Conservation (phyloP, 176 grass and related monocot species). For the Coix lacrymajobi region DNA sequence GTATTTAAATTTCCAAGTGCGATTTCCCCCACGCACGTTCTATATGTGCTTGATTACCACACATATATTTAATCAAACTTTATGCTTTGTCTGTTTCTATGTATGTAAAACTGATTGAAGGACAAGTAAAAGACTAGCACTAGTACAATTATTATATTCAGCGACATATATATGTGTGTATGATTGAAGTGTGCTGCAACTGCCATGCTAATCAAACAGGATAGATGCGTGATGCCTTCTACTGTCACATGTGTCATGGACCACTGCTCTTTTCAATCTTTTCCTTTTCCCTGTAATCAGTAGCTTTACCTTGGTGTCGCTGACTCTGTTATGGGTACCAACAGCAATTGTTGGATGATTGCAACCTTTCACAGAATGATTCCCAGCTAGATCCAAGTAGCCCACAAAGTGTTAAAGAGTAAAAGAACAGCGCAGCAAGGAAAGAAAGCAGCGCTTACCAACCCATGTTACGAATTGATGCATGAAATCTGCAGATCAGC, state of each 20-base stretch:
- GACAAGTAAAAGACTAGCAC: not conserved
- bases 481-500: not conserved
- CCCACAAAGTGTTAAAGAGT: not conserved
- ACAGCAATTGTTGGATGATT: not conserved
- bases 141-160: not conserved
- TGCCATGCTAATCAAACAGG: not conserved
- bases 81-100: not conserved
- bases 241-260: not conserved
- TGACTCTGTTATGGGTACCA: not conserved
- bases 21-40: not conserved
- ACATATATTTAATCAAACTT: not conserved
- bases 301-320: not conserved
- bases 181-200: not conserved
- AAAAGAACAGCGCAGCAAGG: not conserved
- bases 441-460: not conserved
- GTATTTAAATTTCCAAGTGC: not conserved
- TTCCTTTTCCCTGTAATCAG: not conserved
- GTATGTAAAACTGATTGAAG: conserved; percentile 16
- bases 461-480: not conserved
- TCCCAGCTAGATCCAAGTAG: not conserved
- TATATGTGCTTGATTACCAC: conserved; percentile 1
- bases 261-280: not conserved
- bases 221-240: not conserved
- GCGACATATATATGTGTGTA: not conserved
- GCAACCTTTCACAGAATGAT: not conserved